Percentiles rank a stretch among this genome's conserved stretches.
Evolutionary conservation across 139 green algal species (phyloP).

Genomic region (Coelastrella sp.): DNA sequence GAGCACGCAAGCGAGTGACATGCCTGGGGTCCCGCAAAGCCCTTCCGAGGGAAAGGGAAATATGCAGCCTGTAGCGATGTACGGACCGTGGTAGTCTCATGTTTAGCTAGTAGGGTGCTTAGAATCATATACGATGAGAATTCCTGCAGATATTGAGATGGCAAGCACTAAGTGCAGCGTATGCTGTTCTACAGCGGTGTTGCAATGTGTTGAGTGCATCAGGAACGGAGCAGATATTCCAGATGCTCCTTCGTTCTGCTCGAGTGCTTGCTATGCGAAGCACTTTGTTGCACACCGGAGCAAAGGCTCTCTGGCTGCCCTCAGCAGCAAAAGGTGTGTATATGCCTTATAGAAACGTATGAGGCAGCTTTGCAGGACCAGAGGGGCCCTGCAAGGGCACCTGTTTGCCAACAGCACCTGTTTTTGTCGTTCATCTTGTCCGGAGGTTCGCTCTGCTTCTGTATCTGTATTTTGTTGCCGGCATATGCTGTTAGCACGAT

Average conservation of each 20-base stretch:
- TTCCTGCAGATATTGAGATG: slow-evolving; percentile 2
- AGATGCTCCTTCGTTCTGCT: slow-evolving; percentile 20
- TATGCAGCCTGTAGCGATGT: neutral
- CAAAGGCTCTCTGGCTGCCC: slow-evolving; percentile 5
- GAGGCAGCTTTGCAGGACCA: neutral
- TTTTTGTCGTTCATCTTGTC: neutral
- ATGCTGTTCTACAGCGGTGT: slow-evolving; percentile 11
- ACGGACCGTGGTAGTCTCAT: neutral
- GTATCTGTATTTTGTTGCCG: neutral
- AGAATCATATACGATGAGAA: slow-evolving; percentile 1
- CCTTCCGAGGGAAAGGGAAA: neutral
- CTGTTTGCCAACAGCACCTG: neutral
- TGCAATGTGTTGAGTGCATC: slow-evolving; percentile 38
- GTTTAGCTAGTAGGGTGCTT: neutral
- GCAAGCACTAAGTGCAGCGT: neutral
- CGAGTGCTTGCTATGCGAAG: slow-evolving; percentile 18
- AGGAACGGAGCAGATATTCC: slow-evolving; percentile 18
- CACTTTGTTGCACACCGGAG: slow-evolving; percentile 13
- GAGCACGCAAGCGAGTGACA: neutral
- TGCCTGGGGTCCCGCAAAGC: neutral
- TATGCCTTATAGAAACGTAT: neutral
- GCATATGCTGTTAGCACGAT: neutral
- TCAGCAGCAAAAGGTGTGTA: slow-evolving; percentile 39
- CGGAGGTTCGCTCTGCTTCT: neutral
- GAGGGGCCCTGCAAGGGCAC: neutral